Evolutionary conservation across 2,329 filamentous ascomycete species (phyloP).

Genomic region (Diplodia scrobiculata): DNA sequence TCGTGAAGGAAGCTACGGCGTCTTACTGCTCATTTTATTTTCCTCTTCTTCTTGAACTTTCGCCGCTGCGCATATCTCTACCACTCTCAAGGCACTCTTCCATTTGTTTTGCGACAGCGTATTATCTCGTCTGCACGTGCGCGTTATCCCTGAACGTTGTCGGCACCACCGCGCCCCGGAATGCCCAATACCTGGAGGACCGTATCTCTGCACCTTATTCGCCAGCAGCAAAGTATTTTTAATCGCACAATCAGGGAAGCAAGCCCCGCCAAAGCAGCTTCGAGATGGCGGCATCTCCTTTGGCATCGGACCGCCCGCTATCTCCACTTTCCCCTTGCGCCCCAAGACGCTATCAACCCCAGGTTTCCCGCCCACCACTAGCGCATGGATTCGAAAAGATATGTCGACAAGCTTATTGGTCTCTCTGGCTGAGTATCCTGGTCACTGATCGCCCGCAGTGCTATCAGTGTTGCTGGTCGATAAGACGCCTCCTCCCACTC

Average conservation of each 20-base stretch:
- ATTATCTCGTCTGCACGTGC: neutral
- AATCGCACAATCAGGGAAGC: neutral
- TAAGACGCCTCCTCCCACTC: conserved; percentile 9
- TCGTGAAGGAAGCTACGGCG: too few relatives aligned
- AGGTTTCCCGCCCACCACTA: neutral
- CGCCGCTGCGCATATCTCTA: neutral
- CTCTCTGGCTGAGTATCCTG: neutral
- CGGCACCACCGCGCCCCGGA: neutral
- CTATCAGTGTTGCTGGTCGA: conserved; percentile 9
- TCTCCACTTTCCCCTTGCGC: conserved; percentile 4
- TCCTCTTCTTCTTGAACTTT: neutral
- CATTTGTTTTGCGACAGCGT: neutral
- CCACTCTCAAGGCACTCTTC: neutral
- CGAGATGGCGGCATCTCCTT: neutral
- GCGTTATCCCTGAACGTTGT: neutral
- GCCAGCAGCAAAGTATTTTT: neutral
- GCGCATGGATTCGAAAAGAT: neutral
- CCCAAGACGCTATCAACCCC: conserved; percentile 5
- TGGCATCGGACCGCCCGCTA: conserved; percentile 9
- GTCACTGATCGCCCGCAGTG: neutral
- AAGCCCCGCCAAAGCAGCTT: neutral
- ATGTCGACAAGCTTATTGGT: neutral
- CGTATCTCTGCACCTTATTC: neutral
- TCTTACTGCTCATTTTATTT: neutral
- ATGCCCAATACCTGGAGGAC: neutral